These are phyloP conservation scores for Ilex paraguariensis DNA, from an alignment of 305 asterid species.

Conservation along the genomic window DNA sequence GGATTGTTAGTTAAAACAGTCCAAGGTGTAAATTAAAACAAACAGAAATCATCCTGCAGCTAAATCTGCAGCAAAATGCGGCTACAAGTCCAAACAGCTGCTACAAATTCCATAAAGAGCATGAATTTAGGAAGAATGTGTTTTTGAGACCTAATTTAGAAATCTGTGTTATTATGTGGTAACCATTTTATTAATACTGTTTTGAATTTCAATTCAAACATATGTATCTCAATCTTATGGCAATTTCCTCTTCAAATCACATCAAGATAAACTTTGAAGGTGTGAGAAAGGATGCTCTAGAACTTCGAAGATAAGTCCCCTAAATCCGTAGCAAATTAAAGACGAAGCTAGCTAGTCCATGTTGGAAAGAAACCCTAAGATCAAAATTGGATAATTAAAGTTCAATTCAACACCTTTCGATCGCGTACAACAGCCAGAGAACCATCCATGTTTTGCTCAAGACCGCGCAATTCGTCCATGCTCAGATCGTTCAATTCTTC, in stretches of 20 bases:
- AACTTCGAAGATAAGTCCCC: no score
- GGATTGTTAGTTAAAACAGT: neutral
- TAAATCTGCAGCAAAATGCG: neutral
- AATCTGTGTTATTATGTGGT: no score
- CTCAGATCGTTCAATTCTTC: slow-evolving; percentile 33
- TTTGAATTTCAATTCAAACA: neutral
- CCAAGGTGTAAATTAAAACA: neutral
- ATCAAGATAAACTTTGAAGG: no score
- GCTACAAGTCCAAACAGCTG: neutral
- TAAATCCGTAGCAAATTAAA: no score
- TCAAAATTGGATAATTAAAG: neutral
- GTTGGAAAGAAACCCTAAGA: neutral
- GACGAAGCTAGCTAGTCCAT: neutral
- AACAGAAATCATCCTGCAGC: neutral
- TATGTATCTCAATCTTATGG: no score
- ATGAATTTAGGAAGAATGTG: no score
- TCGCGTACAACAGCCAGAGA: slow-evolving; percentile 28
- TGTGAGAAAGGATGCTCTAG: no score
- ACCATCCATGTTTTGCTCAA: slow-evolving; percentile 20
- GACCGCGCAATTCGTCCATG: slow-evolving; percentile 24
- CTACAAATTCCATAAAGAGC: neutral
- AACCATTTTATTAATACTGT: neutral
- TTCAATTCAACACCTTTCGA: slow-evolving; percentile 20
- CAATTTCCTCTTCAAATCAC: neutral
- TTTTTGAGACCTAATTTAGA: no score